These are phyloP conservation scores for Gentiana macrophylla DNA, from an alignment of 257 asterid species.

Conservation along the genomic window DNA sequence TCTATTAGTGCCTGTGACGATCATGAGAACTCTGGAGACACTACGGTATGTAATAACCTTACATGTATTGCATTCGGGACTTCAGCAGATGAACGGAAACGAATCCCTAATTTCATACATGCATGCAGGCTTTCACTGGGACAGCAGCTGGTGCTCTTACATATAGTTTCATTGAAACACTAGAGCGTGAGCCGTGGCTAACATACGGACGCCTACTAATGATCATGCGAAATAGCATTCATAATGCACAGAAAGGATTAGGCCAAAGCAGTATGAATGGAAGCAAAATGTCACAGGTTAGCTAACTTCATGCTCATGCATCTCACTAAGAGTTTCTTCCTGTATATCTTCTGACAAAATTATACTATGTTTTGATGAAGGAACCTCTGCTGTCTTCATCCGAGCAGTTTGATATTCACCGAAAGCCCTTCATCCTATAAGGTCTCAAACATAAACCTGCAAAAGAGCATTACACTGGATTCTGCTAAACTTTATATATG, in stretches of 20 bases:
- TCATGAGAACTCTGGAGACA: constrained; percentile 68
- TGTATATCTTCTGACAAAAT: background rate
- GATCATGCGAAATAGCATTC: constrained; percentile 32
- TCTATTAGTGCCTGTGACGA: constrained; percentile 83
- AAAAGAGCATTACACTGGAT: constrained; percentile 1
- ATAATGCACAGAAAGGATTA: constrained; percentile 25
- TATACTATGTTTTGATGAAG: constrained; percentile 18
- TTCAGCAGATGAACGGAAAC: no score
- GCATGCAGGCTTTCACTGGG: constrained; percentile 60
- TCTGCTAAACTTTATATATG: no score
- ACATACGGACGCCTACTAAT: constrained; percentile 51
- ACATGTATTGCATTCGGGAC: background rate
- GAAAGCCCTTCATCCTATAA: constrained; percentile 36
- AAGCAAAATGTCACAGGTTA: constrained; percentile 36
- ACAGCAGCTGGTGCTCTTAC: constrained; percentile 57
- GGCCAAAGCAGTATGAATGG: constrained; percentile 22
- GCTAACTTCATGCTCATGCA: background rate
- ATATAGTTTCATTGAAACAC: constrained; percentile 46
- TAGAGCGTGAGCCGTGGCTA: constrained; percentile 37
- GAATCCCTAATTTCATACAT: no score
- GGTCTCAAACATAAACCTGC: constrained; percentile 9
- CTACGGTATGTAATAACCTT: constrained; percentile 36
- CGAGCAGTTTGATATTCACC: constrained; percentile 50
- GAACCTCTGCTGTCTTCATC: constrained; percentile 67
- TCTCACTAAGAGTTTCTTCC: background rate